Evolutionary conservation across 306 rosid species (phyloP), one percentile per base, ranked within the genome.

Genomic region (Macrotyloma uniflorum): DNA sequence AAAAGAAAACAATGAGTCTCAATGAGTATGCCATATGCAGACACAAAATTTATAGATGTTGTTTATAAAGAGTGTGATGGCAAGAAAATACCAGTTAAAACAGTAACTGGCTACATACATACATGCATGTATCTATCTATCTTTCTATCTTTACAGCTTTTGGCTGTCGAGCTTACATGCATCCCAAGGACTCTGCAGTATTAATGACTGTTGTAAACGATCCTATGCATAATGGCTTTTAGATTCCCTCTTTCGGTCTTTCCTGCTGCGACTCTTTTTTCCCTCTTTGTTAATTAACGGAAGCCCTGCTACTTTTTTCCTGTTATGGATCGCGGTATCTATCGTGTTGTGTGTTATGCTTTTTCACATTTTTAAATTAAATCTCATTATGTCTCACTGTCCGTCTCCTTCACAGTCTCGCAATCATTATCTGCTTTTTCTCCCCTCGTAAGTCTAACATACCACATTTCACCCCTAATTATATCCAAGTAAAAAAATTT

Each of bases 131-230:
- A 51, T 50, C 0, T 18, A 16, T 49, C 2, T 49, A 43, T 43
- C 36, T 16, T 7, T 32, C 19, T 54, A 61, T 67, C 26, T 67
- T 82, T 55, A 40, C 89, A 86, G 88, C 91, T 83, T 86, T 84
- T 79, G 18, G 80, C 81, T 86, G 82, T 51, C 40, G 15, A 67
- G 78, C 63, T 80, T 65, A 67, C 80, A 66, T 66, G 71, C 71
- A 84, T 71, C 85, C 79, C 64, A 85, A 84, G 82, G 78, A 64
- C 77, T 55, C 80, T 77, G 82, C 79, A 62, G 70, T 53, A 72
- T 83, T 83, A 74, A 74, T 75, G 80, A 82, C 88, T 70, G 85
- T 23, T 77, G 20, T 51, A 59, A 72, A 16, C 75, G 79, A 50
- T 66, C 43, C 33, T 33, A 4, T 67, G n/a, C 75, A 70, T 77